Base-by-base conservation (phyloP, 148 eudicot species). In the Euryodendron excelsum region DNA sequence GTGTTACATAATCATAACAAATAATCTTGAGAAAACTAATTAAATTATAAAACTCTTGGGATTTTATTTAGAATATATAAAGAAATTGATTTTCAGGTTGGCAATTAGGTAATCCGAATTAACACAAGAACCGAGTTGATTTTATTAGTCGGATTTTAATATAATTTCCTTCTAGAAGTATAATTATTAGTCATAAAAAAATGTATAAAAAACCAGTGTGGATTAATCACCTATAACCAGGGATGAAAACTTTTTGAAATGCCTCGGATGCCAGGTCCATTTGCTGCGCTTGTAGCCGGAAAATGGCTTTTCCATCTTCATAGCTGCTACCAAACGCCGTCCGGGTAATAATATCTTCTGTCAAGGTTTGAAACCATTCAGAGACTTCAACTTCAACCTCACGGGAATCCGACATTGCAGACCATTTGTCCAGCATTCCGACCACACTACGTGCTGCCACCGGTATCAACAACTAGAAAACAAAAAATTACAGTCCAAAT, bases 261-360 rank as follows among this genome's bases (percentile, higher is more conserved):
- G 98, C 97, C 41, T 93, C 88, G 37, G 97, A 87, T 56, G 96
- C 93, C 0, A 93, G 84, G 9, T 81, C 79, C 91, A 91, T 90
- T 64, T 93, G 98, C 33, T 93, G 87, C 41, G 90, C 86, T 82
- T 95, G 98, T 15, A 95, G 76, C 15, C 69, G 80, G 60, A 93
- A 90, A 74, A 95, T 93, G 76, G 91, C 92, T 66, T 87, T 89
- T 10, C 98, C 98, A 1, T 90, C 91, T 77, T 95, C 90, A 8
- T 93, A 93, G 85, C 96, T 91, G n/a, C 85, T 86, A 47, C 98
- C 98, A 79, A 95, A 95, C 2, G 96, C 90, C 48, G 93, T 80
- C 30, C 91, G 73, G 0, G 97, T 88, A 2, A 95, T 88, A 12
- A 86, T 89, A 31, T 91, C 97, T 83, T 93, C 97, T 2, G 97